These are phyloP conservation scores for Metarhizium anisopliae DNA, from an alignment of 2,329 filamentous ascomycete genomes.

Conservation along the genomic window DNA sequence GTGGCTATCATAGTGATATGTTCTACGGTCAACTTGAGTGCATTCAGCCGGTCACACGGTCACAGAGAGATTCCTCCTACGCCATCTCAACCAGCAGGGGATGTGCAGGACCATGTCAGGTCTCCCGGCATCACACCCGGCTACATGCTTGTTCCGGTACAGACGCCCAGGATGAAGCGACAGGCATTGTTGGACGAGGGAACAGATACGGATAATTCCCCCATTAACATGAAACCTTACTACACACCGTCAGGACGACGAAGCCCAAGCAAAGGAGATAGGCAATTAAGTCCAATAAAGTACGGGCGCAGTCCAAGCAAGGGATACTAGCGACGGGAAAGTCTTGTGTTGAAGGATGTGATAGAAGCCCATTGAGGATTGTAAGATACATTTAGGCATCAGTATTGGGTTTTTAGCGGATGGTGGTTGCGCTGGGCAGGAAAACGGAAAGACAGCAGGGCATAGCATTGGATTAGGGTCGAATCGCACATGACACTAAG, in stretches of 20 bases:
- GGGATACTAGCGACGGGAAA: conserved; percentile 10
- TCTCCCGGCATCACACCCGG: conserved; percentile 27
- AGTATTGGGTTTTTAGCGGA: background rate
- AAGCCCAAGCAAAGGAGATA: conserved; percentile 41
- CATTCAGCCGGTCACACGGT: conserved; percentile 21
- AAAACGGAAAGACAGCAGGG: background rate
- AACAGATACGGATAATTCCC: conserved; percentile 44
- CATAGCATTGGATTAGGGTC: background rate
- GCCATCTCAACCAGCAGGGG: conserved; percentile 8
- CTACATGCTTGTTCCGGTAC: conserved; percentile 42
- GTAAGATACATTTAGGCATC: background rate
- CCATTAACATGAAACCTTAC: conserved; percentile 32
- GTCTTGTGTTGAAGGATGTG: background rate
- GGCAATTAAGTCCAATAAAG: conserved; percentile 40
- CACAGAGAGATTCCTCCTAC: conserved; percentile 3
- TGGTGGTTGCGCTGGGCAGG: background rate
- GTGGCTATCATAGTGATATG: conserved; percentile 38
- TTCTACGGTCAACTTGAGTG: conserved; percentile 42
- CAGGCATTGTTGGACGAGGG: conserved; percentile 34
- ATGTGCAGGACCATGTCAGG: conserved; percentile 13
- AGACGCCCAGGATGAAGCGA: conserved; percentile 36
- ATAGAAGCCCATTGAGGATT: background rate
- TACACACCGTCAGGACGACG: conserved; percentile 37
- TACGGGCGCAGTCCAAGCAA: conserved; percentile 29
- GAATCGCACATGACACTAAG: too few relatives aligned